These are phyloP conservation scores for Mangifera indica DNA, from an alignment of 345 rosid species.

Conservation along the genomic window DNA sequence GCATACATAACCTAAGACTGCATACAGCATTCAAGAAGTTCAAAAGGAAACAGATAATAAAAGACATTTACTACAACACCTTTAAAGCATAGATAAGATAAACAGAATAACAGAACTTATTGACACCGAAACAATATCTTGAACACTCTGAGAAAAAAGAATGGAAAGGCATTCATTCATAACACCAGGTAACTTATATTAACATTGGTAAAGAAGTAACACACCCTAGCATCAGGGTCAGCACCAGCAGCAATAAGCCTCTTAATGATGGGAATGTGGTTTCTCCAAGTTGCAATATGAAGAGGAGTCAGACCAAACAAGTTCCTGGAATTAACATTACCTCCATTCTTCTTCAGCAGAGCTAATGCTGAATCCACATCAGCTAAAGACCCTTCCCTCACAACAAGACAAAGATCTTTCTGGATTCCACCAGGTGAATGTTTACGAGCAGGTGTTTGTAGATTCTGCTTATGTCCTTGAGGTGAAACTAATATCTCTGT, in stretches of 20 bases:
- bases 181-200: constrained; percentile 8
- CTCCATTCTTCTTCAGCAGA: constrained; percentile 77
- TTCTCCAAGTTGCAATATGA: constrained; percentile 93
- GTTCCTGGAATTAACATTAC: constrained; percentile 70
- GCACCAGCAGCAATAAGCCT: constrained; percentile 94
- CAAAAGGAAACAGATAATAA: background rate
- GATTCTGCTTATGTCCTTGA: constrained; percentile 57
- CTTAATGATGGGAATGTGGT: constrained; percentile 79
- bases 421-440: constrained; percentile 34
- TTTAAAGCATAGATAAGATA: background rate
- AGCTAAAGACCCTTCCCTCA: constrained; percentile 76
- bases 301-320: constrained; percentile 79
- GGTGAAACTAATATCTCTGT: constrained; percentile 62
- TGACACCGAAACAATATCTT: background rate
- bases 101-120: background rate
- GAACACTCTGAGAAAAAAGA: background rate
- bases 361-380: constrained; percentile 74
- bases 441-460: constrained; percentile 51
- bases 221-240: constrained; percentile 96
- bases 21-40: background rate
- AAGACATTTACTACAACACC: background rate
- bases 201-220: constrained; percentile 28
- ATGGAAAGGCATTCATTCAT: background rate
- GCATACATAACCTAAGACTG: background rate
- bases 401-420: constrained; percentile 78